These are phyloP conservation scores for Massariosphaeria phaeospora DNA, from an alignment of 495 filamentous ascomycete species.

Conservation along the genomic window DNA sequence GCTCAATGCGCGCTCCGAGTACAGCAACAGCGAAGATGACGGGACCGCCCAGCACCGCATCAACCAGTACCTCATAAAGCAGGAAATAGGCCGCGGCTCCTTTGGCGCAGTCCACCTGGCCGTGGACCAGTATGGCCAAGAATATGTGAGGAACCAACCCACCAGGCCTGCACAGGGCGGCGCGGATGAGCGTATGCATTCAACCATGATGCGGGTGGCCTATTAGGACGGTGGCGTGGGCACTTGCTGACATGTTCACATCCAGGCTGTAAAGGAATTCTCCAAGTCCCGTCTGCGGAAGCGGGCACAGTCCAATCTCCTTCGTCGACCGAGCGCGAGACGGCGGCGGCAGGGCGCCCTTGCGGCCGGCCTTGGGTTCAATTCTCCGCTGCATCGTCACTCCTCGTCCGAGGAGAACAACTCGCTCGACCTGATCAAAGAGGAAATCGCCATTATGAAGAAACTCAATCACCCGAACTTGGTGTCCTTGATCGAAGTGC, in stretches of 20 bases:
- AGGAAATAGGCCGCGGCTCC: slow-evolving; percentile 93
- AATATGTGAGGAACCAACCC: slow-evolving; percentile 68
- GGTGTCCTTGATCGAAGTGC: slow-evolving; percentile 85
- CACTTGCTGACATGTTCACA: slow-evolving; percentile 22
- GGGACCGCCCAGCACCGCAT: slow-evolving; percentile 72
- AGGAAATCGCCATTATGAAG: slow-evolving; percentile 99
- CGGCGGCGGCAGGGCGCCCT: slow-evolving; percentile 49
- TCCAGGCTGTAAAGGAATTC: slow-evolving; percentile 92
- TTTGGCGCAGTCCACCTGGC: slow-evolving; percentile 93
- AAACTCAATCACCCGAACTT: slow-evolving; percentile 92
- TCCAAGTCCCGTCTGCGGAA: slow-evolving; percentile 90
- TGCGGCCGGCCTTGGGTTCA: slow-evolving; percentile 54
- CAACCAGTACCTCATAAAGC: slow-evolving; percentile 90
- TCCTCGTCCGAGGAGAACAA: slow-evolving; percentile 57
- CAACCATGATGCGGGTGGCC: slow-evolving; percentile 20
- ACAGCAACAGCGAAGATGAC: slow-evolving; percentile 79
- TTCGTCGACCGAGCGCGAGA: slow-evolving; percentile 60
- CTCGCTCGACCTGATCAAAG: slow-evolving; percentile 80
- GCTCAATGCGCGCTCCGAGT: slow-evolving; percentile 81
- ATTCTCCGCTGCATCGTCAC: slow-evolving; percentile 57
- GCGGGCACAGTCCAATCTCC: slow-evolving; percentile 84
- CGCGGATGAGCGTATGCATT: background rate
- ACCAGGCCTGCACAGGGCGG: background rate
- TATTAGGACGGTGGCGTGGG: slow-evolving; percentile 7
- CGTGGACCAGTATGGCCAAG: slow-evolving; percentile 80